Evolutionary conservation across 495 filamentous ascomycete genomes (phyloP).

Genomic region (Hypoxylon trugodes): DNA sequence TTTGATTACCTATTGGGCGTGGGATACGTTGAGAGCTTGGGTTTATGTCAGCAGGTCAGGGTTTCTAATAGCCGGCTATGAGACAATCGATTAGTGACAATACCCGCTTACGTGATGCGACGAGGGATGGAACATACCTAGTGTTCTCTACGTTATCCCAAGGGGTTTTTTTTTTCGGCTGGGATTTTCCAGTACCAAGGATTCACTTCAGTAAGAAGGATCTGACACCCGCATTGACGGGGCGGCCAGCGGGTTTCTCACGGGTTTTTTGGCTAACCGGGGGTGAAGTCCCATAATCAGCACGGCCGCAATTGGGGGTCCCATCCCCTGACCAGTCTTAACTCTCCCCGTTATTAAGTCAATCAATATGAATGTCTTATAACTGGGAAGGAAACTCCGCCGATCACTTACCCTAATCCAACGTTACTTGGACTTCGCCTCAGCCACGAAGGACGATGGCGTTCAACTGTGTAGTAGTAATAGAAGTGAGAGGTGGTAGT

Average conservation of each 20-base stretch:
- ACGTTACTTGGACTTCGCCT: constrained; percentile 35
- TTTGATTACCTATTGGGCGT: constrained; percentile 11
- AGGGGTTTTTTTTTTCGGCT: no score
- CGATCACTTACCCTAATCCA: constrained; percentile 30
- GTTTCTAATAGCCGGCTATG: background rate
- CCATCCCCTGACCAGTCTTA: background rate
- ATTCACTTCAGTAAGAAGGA: constrained; percentile 18
- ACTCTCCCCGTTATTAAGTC: no score
- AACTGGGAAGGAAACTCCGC: constrained; percentile 4
- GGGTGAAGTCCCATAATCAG: background rate
- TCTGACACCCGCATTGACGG: constrained; percentile 17
- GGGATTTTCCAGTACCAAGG: constrained; percentile 20
- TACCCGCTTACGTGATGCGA: constrained; percentile 27
- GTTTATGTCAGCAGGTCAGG: constrained; percentile 2
- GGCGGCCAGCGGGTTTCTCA: no score
- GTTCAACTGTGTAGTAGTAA: background rate
- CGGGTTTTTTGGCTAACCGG: no score
- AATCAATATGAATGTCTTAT: constrained; percentile 1
- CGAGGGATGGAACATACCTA: background rate
- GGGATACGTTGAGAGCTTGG: constrained; percentile 8
- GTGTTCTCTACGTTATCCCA: no score
- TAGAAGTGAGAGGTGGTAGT: no score
- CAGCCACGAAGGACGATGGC: constrained; percentile 1
- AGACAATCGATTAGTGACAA: constrained; percentile 6
- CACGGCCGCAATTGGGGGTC: constrained; percentile 2